Evolutionary conservation across 495 filamentous ascomycete species (phyloP).

Genomic region (Pseudotulostoma volvatum): DNA sequence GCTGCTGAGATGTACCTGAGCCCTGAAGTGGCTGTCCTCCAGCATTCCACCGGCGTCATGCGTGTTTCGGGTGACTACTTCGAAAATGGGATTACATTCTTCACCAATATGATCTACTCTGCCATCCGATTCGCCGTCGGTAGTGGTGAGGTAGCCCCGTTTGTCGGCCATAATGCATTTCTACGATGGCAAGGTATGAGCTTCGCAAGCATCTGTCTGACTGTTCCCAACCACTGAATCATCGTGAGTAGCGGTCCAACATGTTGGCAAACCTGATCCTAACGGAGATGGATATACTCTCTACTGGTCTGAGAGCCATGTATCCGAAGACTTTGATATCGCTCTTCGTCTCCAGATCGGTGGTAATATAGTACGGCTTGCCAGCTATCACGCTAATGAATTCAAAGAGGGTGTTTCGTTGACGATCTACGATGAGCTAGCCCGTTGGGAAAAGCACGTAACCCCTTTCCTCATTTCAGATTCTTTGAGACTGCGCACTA

Average conservation of each 20-base stretch:
- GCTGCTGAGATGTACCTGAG: constrained; percentile 31
- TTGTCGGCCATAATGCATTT: constrained; percentile 65
- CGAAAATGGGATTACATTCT: constrained; percentile 29
- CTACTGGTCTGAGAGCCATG: constrained; percentile 27
- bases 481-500: neutral
- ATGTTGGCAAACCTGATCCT: constrained; percentile 6
- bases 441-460: constrained; percentile 29
- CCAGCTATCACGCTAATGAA: constrained; percentile 23
- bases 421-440: constrained; percentile 29
- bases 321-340: constrained; percentile 31
- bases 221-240: too few relatives aligned
- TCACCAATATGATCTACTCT: constrained; percentile 27
- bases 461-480: constrained; percentile 7
- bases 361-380: constrained; percentile 25
- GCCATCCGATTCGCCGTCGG: constrained; percentile 23
- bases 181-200: constrained; percentile 63
- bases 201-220: too few relatives aligned
- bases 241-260: constrained; percentile 17
- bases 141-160: constrained; percentile 28
- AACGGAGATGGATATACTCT: constrained; percentile 20
- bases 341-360: constrained; percentile 21
- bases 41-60: constrained; percentile 33
- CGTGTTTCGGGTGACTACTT: constrained; percentile 28
- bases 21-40: constrained; percentile 29
- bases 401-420: constrained; percentile 33